Evolutionary conservation across 768 basidiomycete species (phyloP).

Genomic region (Auriscalpium microsporum): DNA sequence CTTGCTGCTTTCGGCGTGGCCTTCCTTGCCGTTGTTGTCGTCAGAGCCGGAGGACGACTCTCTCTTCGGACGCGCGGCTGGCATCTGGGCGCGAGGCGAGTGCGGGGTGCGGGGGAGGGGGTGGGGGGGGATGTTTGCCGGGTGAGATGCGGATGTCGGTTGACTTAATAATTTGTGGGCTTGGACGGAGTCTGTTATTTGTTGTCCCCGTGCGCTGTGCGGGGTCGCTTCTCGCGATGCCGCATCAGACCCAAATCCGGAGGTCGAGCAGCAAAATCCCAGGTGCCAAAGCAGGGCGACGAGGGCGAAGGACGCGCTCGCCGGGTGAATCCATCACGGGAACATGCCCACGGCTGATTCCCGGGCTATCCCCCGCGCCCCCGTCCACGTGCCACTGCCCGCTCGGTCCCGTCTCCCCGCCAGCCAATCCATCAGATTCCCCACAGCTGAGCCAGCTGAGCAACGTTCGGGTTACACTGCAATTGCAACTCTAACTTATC

Average conservation of each 20-base stretch:
- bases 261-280: conserved; percentile 4
- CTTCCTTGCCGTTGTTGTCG: conserved; percentile 48
- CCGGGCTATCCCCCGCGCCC: conserved; percentile 2
- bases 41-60: conserved; percentile 55
- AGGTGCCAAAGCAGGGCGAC: neutral
- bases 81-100: conserved; percentile 35
- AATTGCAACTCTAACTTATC: neutral
- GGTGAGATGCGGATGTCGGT: conserved; percentile 3
- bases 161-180: conserved; percentile 13
- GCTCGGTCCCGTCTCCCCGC: neutral
- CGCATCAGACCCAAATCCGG: conserved; percentile 18
- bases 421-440: too few species aligned
- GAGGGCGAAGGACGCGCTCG: neutral
- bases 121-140: too few species aligned
- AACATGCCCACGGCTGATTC: conserved; percentile 8
- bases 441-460: too few species aligned
- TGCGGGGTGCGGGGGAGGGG: conserved; percentile 17
- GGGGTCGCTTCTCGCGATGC: conserved; percentile 13
- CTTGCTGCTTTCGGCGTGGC: conserved; percentile 59
- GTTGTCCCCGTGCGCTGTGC: conserved; percentile 16
- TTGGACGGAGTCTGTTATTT: conserved; percentile 13
- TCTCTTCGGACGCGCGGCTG: conserved; percentile 61
- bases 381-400: neutral
- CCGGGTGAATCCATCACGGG: conserved; percentile 8
- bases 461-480: too few species aligned